Evolutionary conservation across 2,329 filamentous ascomycete species (phyloP).

Genomic region (Ophiosphaerella korrae): DNA sequence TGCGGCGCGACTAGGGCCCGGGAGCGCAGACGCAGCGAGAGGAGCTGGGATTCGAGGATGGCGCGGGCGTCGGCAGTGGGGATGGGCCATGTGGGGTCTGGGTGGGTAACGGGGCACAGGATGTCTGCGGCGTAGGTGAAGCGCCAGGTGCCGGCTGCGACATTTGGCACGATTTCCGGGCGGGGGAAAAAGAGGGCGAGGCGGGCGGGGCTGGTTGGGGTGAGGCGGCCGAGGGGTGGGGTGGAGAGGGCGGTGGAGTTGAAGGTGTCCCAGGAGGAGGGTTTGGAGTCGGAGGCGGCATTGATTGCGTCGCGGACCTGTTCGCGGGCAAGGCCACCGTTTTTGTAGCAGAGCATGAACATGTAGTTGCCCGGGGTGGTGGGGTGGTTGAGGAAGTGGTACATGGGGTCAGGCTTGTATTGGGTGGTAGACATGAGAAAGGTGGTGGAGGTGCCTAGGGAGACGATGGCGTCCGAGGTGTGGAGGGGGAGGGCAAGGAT

Average conservation of each 20-base stretch:
- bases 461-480: constrained; percentile 90
- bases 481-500: constrained; percentile 89
- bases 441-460: constrained; percentile 91
- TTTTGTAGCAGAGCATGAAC: constrained; percentile 99
- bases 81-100: constrained; percentile 60
- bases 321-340: constrained; percentile 91
- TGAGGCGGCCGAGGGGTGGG: constrained; percentile 67
- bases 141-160: constrained; percentile 84
- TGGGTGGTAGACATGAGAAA: constrained; percentile 96
- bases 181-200: constrained; percentile 94
- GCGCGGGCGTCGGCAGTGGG: constrained; percentile 73
- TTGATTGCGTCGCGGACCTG: constrained; percentile 83
- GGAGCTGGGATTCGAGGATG: constrained; percentile 93
- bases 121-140: constrained; percentile 65
- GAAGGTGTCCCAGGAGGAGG: constrained; percentile 73
- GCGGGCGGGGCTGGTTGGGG: constrained; percentile 67
- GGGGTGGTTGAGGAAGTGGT: constrained; percentile 98
- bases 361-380: constrained; percentile 91
- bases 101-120: constrained; percentile 56
- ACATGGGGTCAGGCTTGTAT: constrained; percentile 86
- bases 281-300: constrained; percentile 52
- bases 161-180: constrained; percentile 93
- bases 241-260: constrained; percentile 73
- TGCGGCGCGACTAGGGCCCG: constrained; percentile 69
- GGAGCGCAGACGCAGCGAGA: constrained; percentile 86